Evolutionary conservation across 1,139 yeast genomes (phyloP), one percentile per base, ranked within the genome.

Genomic region (Yamadazyma mexicana): DNA sequence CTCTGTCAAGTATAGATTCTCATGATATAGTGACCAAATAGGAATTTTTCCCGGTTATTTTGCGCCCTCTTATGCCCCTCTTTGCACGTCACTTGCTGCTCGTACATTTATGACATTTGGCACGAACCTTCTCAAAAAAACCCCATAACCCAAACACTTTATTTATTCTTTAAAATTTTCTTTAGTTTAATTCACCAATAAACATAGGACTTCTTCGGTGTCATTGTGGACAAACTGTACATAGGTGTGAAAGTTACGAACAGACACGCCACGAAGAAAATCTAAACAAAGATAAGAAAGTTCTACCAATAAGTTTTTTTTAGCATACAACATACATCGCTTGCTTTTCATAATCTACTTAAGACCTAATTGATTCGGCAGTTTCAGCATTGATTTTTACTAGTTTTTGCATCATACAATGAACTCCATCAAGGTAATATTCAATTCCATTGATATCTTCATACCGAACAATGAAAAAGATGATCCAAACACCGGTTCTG

Each of bases 401-500:
- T n/a, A n/a, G 12, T 24, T 24, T 24, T 6, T 10, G 27, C 27
- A 9, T n/a, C 27, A 7, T 16, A 26, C 8, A 14, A 28, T 28
- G 31, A 28, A 28, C 20, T 16, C 20, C 26, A 58, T 69, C 34
- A 69, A 66, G 43, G 51, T 64, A 23, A 46, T 69, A 36, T 73
- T 66, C 35, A 57, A 56, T 45, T 67, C 73, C 28, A 50, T 69
- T 42, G 74, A 69, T 40, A 54, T 50, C 33, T 47, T 65, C 34
- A 62, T 61, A 42, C 64, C 71, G 34, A 48, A 37, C 33, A 34
- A 26, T 11, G 40, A 39, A 18, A 15, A 9, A 17, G 22, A 20
- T 8, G 22, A 8, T 5, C 22, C 22, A 20, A 8, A 20, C 5
- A 20, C 22, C 5, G 22, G 8, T 5, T 6, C 22, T 8, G 22